Base-by-base conservation (phyloP, 257 asterid genomes). In the Schizonepeta tenuifolia region DNA sequence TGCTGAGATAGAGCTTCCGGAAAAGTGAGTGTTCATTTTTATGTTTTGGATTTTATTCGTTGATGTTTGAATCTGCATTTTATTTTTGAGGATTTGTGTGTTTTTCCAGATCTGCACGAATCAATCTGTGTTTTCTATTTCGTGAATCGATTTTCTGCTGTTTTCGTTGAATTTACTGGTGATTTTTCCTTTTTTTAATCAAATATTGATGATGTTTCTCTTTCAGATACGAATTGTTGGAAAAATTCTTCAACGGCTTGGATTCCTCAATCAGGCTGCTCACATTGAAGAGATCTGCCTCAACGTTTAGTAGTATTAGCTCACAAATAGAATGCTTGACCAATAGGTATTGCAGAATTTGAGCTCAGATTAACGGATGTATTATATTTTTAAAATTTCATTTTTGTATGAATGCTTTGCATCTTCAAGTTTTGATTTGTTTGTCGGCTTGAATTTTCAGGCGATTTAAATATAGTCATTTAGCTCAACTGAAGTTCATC, bases 401-500 rank as follows among this genome's bases (percentile, higher is more conserved):
- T 18, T 24, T 9, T 24, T 18, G 7, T 14, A 15, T 61, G 50
- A 38, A 13, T 33, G 1, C 49, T 33, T 9, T 58, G 54, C 31
- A 17, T 65, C 6, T 65, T 58, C 64, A 65, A 20, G 36, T 62
- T 41, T 43, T 40, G 26, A 31, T 17, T 7, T n/a, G 36, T 63
- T 43, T 49, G 50, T 12, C 38, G 59, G 47, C 54, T 54, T 70
- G 3, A 57, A 69, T 44, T 75, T 59, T 31, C 87, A 95, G 98
- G 95, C 92, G 91, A 86, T 88, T 94, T 73, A 71, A 89, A 1
- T 71, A 77, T 61, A 59, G 82, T 28, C 95, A 94, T 85, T 83
- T 93, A 76, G 96, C 90, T 55, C 97, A 93, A 78, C 11, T 93
- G 82, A 90, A 89, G 84, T 93, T 80, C 71, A 68, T 93, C 73